Evolutionary conservation across 2,329 filamentous ascomycete genomes (phyloP), one percentile per base, ranked within the genome.

Genomic region (Fusarium transvaalense): DNA sequence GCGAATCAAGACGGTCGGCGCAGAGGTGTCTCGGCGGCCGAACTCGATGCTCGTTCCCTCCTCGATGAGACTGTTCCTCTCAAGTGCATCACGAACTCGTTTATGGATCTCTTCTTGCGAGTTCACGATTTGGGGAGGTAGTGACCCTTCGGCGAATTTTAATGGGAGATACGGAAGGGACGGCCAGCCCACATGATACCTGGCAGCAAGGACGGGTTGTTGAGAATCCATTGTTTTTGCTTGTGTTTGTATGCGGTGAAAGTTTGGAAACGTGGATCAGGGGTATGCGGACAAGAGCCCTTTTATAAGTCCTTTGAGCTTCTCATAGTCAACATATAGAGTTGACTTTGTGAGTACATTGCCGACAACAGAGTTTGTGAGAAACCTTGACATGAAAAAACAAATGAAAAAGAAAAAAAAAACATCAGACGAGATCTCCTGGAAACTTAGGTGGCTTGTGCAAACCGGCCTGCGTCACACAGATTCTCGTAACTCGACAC

Each of bases 131-230:
- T 13, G 3, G 21, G 13, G 12, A 21, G 29, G 21, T 25, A 56
- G 27, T 19, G 17, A 13, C 17, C 13, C 13, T 13, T 13, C 3
- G 5, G 35, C 21, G 31, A 34, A 34, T n/a, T 52, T 12, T 19
- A 54, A 14, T 17, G 54, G 46, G 21, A 52, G 35, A 13, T 14
- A 29, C 12, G 46, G 54, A 53, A 56, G 54, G 9, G 47, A 41
- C n/a, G 46, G 54, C 54, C 54, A 56, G 29, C 25, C 54, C 17
- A 29, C 54, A 6, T 50, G 54, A 10, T 25, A 42, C 23, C 15
- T 27, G 39, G 31, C 52, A 41, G 13, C 35, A 1, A 56, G 15
- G 25, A 54, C 35, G 6, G 46, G 17, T 19, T 41, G 21, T 7
- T 41, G 19, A 13, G 17, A 14, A 23, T 54, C 27, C 35, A 54